phyloP scores from a whole-genome alignment of 176 grass and related monocot species.

The Avena insularis region DNA sequence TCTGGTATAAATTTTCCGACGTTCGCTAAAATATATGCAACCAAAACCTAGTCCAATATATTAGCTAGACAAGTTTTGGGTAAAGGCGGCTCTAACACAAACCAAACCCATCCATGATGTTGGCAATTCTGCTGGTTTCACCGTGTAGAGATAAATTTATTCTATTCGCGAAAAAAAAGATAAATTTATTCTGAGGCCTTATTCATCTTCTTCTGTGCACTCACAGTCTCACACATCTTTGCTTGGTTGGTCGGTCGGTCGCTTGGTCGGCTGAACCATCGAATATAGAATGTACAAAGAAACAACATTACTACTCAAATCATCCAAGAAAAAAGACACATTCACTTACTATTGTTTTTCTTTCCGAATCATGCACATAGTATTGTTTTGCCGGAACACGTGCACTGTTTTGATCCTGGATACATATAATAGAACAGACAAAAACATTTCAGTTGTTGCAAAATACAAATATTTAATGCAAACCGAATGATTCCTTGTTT shows the following conservation, averaged over 20 bases:
- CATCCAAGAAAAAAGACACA: background rate
- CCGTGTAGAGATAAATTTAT: too few relatives aligned
- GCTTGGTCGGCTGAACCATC: background rate
- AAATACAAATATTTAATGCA: background rate
- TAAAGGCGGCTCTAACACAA: too few relatives aligned
- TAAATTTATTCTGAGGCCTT: too few relatives aligned
- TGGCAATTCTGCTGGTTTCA: too few relatives aligned
- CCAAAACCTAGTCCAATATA: too few relatives aligned
- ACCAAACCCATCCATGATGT: too few relatives aligned
- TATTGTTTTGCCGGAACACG: background rate
- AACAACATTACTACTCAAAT: background rate
- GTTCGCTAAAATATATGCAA: too few relatives aligned
- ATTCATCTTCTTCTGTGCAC: too few relatives aligned
- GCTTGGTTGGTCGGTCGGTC: background rate
- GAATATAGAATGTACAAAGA: background rate
- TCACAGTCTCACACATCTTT: background rate
- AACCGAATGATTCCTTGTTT: background rate
- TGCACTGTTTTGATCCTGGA: background rate
- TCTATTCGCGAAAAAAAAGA: too few relatives aligned
- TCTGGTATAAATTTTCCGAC: too few relatives aligned
- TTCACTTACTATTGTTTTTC: too few relatives aligned
- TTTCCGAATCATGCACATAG: background rate
- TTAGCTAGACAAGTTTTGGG: too few relatives aligned
- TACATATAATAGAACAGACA: background rate
- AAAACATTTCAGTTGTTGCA: background rate